Evolutionary conservation across 169 alveolate genomes (phyloP).

Genomic region (Babesia ovis): DNA sequence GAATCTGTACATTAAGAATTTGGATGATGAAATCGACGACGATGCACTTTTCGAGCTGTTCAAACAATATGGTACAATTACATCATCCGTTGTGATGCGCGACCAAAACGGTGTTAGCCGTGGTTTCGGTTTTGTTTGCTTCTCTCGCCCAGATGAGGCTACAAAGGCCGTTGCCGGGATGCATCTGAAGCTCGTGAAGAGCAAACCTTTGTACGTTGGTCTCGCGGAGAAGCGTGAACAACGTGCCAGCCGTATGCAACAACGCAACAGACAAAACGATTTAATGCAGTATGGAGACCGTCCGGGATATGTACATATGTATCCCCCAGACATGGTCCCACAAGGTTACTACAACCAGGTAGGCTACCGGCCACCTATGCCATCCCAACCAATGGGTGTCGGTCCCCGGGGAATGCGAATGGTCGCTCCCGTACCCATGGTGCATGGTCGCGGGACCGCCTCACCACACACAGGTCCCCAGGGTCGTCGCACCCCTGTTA

Average conservation of each 20-base stretch:
- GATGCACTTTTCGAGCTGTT: slow-evolving; percentile 84
- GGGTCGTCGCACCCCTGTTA: slow-evolving; percentile 42
- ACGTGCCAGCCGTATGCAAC: slow-evolving; percentile 87
- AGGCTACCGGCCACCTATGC: slow-evolving; percentile 34
- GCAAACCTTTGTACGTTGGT: slow-evolving; percentile 92
- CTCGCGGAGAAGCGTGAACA: slow-evolving; percentile 90
- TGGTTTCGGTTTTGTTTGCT: slow-evolving; percentile 98
- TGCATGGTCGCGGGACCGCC: slow-evolving; percentile 24
- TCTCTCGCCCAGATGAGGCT: slow-evolving; percentile 94
- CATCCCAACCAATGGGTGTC: slow-evolving; percentile 39
- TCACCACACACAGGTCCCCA: slow-evolving; percentile 25
- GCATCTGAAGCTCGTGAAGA: slow-evolving; percentile 87
- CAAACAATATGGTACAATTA: slow-evolving; percentile 88
- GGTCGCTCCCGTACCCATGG: slow-evolving; percentile 51
- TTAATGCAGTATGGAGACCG: slow-evolving; percentile 72
- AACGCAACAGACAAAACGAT: slow-evolving; percentile 82
- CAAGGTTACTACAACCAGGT: slow-evolving; percentile 31
- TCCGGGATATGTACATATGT: slow-evolving; percentile 58
- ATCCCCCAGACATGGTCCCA: slow-evolving; percentile 41
- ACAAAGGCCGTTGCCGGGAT: slow-evolving; percentile 95
- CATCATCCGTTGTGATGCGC: slow-evolving; percentile 90
- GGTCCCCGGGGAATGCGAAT: slow-evolving; percentile 53
- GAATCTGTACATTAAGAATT: slow-evolving; percentile 89
- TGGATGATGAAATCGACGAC: slow-evolving; percentile 88
- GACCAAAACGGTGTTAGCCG: slow-evolving; percentile 91